Conservation (phyloP, 2,329 filamentous ascomycete species). For the Clonostachys sp. region DNA sequence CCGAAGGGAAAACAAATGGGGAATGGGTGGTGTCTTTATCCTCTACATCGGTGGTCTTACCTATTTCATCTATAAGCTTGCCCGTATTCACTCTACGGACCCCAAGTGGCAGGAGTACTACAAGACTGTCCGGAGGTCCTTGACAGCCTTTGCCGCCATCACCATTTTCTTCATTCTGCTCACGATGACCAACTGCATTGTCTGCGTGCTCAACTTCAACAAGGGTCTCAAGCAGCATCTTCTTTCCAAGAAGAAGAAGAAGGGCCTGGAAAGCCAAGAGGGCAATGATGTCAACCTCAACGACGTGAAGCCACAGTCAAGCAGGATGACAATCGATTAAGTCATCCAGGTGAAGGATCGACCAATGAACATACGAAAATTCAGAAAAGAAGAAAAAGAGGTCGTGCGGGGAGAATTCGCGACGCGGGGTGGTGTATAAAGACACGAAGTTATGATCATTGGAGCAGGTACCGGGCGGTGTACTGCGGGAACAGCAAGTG, state of each 20-base stretch:
- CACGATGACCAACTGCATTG: slow-evolving; percentile 81
- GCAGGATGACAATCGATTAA: slow-evolving; percentile 60
- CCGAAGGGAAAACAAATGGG: slow-evolving; percentile 72
- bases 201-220: slow-evolving; percentile 89
- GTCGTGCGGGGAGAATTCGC: neutral
- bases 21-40: slow-evolving; percentile 75
- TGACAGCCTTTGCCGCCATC: slow-evolving; percentile 92
- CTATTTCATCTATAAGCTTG: slow-evolving; percentile 98
- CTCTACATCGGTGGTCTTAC: slow-evolving; percentile 85
- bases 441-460: slow-evolving; percentile 27
- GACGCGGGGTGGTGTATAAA: slow-evolving; percentile 17
- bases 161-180: slow-evolving; percentile 84
- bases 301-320: slow-evolving; percentile 52
- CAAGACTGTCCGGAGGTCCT: slow-evolving; percentile 71
- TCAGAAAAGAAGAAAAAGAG: neutral
- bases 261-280: slow-evolving; percentile 50
- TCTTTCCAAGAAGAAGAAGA: slow-evolving; percentile 40
- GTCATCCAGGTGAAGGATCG: neutral
- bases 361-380: neutral
- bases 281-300: slow-evolving; percentile 50
- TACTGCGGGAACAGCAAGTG: neutral
- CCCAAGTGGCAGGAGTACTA: slow-evolving; percentile 57
- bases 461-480: no score
- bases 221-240: slow-evolving; percentile 87
- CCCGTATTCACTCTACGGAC: slow-evolving; percentile 75